phyloP scores from a whole-genome alignment of 1,284 basidiomycete species.

The Microbotryum scabiosae region DNA sequence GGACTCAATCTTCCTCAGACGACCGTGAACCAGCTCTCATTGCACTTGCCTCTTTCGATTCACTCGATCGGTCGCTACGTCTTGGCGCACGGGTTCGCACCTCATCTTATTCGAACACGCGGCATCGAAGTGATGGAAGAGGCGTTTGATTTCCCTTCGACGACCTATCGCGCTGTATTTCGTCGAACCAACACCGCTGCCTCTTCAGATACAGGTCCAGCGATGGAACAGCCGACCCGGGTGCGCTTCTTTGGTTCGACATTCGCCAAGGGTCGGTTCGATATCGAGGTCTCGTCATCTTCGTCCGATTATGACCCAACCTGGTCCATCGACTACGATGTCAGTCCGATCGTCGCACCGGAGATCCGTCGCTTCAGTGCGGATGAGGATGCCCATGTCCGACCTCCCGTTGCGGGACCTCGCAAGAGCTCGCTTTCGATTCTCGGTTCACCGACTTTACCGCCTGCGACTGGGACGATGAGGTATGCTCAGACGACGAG shows the following conservation, averaged over 20 bases:
- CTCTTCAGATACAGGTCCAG: neutral
- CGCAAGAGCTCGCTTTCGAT: conserved; percentile 2
- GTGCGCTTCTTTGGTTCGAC: conserved; percentile 21
- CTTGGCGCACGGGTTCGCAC: conserved; percentile 20
- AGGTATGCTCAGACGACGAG: neutral
- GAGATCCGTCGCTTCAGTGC: conserved; percentile 4
- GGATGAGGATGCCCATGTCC: neutral
- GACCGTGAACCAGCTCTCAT: conserved; percentile 22
- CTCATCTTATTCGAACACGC: conserved; percentile 11
- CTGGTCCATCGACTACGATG: conserved; percentile 19
- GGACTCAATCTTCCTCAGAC: conserved; percentile 18
- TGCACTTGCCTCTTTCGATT: conserved; percentile 22
- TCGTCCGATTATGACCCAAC: too few relatives aligned
- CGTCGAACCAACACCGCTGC: neutral
- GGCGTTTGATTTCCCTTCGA: conserved; percentile 7
- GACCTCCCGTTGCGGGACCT: neutral
- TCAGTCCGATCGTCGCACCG: conserved; percentile 5
- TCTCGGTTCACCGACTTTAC: neutral
- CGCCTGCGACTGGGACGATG: neutral
- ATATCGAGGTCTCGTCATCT: conserved; percentile 11
- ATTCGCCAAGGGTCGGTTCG: conserved; percentile 13
- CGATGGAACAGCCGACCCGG: neutral
- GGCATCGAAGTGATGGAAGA: conserved; percentile 14
- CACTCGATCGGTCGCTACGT: conserved; percentile 19
- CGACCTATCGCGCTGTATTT: conserved; percentile 11